phyloP scores from a whole-genome alignment of 108 stramenopile genomes.

The Skeletonema marinoi region DNA sequence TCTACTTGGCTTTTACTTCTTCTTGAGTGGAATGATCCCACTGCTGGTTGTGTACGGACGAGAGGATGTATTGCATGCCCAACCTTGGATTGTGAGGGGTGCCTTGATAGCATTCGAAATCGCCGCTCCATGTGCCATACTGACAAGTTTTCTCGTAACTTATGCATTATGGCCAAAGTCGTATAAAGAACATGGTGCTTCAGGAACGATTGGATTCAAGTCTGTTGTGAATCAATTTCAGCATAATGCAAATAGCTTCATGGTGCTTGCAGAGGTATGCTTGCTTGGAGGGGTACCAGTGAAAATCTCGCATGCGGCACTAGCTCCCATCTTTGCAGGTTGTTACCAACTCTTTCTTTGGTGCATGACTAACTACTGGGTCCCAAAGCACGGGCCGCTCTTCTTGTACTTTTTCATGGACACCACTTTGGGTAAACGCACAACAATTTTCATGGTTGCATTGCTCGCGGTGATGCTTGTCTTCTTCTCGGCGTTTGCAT shows the following conservation, averaged over 20 bases:
- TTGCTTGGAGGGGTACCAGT: slow-evolving; percentile 61
- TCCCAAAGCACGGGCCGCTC: slow-evolving; percentile 48
- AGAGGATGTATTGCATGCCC: slow-evolving; percentile 18
- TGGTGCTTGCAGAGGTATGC: slow-evolving; percentile 54
- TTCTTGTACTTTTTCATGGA: slow-evolving; percentile 72
- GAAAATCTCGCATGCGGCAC: slow-evolving; percentile 43
- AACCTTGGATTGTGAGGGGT: slow-evolving; percentile 56
- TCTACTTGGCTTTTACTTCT: slow-evolving; percentile 63
- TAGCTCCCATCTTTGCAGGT: slow-evolving; percentile 52
- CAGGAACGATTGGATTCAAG: slow-evolving; percentile 45
- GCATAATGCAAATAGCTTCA: slow-evolving; percentile 63
- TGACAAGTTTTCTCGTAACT: slow-evolving; percentile 62
- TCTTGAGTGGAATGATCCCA: slow-evolving; percentile 57
- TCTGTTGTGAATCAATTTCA: slow-evolving; percentile 51
- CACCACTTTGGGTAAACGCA: slow-evolving; percentile 57
- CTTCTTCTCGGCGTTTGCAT: slow-evolving; percentile 53
- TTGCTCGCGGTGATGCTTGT: slow-evolving; percentile 42
- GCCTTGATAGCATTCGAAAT: slow-evolving; percentile 68
- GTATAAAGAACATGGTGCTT: slow-evolving; percentile 25
- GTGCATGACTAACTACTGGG: slow-evolving; percentile 46
- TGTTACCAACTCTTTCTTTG: slow-evolving; percentile 64
- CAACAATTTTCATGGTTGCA: slow-evolving; percentile 51
- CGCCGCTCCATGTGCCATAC: slow-evolving; percentile 62
- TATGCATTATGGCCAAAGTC: slow-evolving; percentile 73
- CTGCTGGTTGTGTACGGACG: slow-evolving; percentile 30